phyloP scores from a whole-genome alignment of 2,329 filamentous ascomycete genomes.

The Camillea tinctor region DNA sequence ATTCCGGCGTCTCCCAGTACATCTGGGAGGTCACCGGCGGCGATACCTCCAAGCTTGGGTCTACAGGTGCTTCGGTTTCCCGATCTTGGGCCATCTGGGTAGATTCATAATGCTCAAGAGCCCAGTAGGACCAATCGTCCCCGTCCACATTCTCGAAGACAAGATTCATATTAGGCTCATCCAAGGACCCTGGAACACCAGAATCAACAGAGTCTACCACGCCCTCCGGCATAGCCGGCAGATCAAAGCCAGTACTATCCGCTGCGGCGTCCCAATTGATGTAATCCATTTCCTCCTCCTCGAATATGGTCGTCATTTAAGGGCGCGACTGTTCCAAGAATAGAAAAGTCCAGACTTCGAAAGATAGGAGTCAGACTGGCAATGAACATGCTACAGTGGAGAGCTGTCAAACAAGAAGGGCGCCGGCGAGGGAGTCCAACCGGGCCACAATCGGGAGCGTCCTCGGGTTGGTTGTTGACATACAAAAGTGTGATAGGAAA shows the following conservation, averaged over 20 bases:
- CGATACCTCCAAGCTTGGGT: slow-evolving; percentile 32
- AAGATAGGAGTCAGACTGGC: neutral
- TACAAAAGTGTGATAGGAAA: slow-evolving; percentile 2
- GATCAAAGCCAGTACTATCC: slow-evolving; percentile 33
- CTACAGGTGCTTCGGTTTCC: slow-evolving; percentile 29
- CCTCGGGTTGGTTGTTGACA: neutral
- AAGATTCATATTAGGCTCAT: slow-evolving; percentile 46
- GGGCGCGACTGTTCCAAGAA: slow-evolving; percentile 10
- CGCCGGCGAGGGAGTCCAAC: neutral
- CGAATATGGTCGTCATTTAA: slow-evolving; percentile 44
- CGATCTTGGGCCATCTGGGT: slow-evolving; percentile 39
- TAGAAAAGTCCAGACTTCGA: neutral
- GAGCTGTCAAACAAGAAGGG: slow-evolving; percentile 8
- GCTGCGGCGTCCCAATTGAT: slow-evolving; percentile 58
- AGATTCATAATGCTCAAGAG: slow-evolving; percentile 56
- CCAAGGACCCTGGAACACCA: slow-evolving; percentile 11
- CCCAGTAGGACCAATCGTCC: slow-evolving; percentile 60
- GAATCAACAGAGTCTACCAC: slow-evolving; percentile 30
- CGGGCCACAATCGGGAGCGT: neutral
- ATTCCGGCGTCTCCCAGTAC: slow-evolving; percentile 44
- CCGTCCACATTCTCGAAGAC: slow-evolving; percentile 55
- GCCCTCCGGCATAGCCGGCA: slow-evolving; percentile 36
- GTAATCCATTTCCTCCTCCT: slow-evolving; percentile 57
- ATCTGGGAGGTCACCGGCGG: slow-evolving; percentile 30
- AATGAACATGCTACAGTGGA: slow-evolving; percentile 7